phyloP scores from a whole-genome alignment of 768 basidiomycete species.

The Fistulinella prunicolor region DNA sequence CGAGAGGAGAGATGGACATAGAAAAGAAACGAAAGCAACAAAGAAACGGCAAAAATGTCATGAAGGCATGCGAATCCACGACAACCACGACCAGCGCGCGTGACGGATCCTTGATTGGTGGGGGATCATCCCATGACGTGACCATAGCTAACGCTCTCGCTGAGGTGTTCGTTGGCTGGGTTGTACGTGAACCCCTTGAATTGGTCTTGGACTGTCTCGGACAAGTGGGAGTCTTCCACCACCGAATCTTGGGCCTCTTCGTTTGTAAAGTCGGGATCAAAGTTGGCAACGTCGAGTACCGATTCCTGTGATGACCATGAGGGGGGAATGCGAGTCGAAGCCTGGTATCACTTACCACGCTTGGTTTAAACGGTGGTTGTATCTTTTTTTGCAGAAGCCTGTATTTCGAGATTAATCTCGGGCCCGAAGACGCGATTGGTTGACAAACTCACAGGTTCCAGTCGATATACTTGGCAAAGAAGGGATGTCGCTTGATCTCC shows the following conservation, averaged over 20 bases:
- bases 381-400: conserved; percentile 91
- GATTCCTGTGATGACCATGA: conserved; percentile 55
- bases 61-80: conserved; percentile 1
- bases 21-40: too few species aligned
- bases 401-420: conserved; percentile 4
- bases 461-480: conserved; percentile 92
- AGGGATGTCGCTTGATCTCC: conserved; percentile 93
- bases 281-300: conserved; percentile 93
- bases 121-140: conserved; percentile 31
- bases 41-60: conserved; percentile 1
- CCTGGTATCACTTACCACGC: conserved; percentile 60
- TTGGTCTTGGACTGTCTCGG: conserved; percentile 95
- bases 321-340: not conserved
- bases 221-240: conserved; percentile 88
- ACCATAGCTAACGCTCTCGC: conserved; percentile 74
- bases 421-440: not conserved
- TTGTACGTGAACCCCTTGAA: conserved; percentile 92
- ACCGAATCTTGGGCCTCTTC: conserved; percentile 95
- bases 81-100: conserved; percentile 24
- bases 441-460: conserved; percentile 64
- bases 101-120: not conserved
- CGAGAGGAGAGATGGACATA: not conserved
- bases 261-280: conserved; percentile 96
- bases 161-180: conserved; percentile 78
- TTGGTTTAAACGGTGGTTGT: conserved; percentile 96